These are phyloP conservation scores for Mortierella antarctica DNA, from an alignment of 192 early-diverging fungal genomes.

Conservation along the genomic window DNA sequence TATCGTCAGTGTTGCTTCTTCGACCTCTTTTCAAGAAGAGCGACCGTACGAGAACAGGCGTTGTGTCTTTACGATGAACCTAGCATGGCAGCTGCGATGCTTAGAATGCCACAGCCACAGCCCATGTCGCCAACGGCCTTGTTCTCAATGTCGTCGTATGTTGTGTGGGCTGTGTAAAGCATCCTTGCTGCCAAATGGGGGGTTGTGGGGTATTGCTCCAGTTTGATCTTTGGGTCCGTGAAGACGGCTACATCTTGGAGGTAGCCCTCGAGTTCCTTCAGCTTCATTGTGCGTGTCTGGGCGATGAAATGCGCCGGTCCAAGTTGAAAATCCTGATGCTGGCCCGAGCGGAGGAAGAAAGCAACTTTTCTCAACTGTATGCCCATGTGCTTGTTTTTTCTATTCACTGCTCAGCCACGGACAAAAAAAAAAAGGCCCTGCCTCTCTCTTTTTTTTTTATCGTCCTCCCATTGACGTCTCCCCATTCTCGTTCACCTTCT, in stretches of 20 bases:
- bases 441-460: background rate
- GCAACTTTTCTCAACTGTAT: no score
- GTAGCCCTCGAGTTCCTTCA: slow-evolving; percentile 77
- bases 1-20: background rate
- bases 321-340: background rate
- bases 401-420: slow-evolving; percentile 16
- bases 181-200: slow-evolving; percentile 80
- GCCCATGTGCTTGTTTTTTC: background rate
- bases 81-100: slow-evolving; percentile 44
- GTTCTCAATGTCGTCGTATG: slow-evolving; percentile 78
- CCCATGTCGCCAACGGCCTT: slow-evolving; percentile 81
- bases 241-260: slow-evolving; percentile 74
- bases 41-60: background rate
- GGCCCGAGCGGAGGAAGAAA: background rate
- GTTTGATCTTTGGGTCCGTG: slow-evolving; percentile 74
- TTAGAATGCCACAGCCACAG: slow-evolving; percentile 81
- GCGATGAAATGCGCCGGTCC: background rate
- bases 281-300: slow-evolving; percentile 62
- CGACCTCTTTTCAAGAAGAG: background rate
- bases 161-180: slow-evolving; percentile 78
- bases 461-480: background rate
- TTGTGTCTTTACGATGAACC: slow-evolving; percentile 12
- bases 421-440: background rate
- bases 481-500: background rate
- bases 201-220: slow-evolving; percentile 85